A percentile compares a stretch with the other conserved stretches of the same genome.
phyloP scores from a whole-genome alignment of 257 asterid species.

The Dorcoceras hygrometricum region DNA sequence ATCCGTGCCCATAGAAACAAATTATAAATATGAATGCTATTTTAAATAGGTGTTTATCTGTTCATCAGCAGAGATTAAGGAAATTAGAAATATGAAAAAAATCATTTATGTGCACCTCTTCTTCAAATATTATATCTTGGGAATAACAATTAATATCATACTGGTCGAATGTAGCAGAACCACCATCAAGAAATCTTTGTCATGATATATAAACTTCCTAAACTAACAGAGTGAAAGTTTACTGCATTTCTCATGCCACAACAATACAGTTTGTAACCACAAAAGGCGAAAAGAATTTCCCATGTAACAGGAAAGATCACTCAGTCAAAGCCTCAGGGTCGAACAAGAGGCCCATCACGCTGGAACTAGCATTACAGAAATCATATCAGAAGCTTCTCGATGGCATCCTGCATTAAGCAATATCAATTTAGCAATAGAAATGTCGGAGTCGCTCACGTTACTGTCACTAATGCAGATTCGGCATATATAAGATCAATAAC shows the following conservation, averaged over 20 bases:
- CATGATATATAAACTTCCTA: not conserved
- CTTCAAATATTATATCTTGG: not conserved
- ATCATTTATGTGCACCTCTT: no score
- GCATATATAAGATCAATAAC: no score
- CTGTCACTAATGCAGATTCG: not conserved
- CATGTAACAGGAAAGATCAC: constrained; percentile 21
- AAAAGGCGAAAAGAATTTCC: not conserved
- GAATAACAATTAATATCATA: no score
- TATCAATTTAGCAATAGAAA: constrained; percentile 1
- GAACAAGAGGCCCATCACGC: constrained; percentile 36
- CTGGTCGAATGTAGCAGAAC: not conserved
- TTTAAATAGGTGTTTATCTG: no score
- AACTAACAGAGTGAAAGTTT: not conserved
- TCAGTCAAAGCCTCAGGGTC: constrained; percentile 43
- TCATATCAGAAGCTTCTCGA: constrained; percentile 45
- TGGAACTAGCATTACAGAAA: constrained; percentile 17
- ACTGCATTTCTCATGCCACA: not conserved
- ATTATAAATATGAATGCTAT: no score
- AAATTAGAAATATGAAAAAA: no score
- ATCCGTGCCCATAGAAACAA: no score
- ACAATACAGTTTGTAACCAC: not conserved
- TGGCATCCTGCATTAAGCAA: constrained; percentile 34
- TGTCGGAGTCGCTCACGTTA: not conserved
- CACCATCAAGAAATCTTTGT: not conserved
- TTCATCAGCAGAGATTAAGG: no score